phyloP scores from a whole-genome alignment of 306 rosid genomes.

The Acacia confusa region DNA sequence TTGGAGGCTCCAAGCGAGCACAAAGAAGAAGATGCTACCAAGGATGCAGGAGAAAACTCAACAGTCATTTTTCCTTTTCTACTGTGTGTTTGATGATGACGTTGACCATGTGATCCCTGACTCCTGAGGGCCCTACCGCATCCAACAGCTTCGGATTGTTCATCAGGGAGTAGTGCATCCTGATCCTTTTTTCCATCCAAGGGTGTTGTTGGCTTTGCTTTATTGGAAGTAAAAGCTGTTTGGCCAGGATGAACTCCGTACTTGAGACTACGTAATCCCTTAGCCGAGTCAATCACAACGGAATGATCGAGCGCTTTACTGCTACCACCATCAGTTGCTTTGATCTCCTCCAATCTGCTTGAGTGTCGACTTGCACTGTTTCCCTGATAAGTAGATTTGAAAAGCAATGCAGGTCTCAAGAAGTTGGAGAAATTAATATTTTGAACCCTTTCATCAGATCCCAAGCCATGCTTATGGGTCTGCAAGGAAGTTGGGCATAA shows the following conservation, averaged over 20 bases:
- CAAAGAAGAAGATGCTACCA: constrained; percentile 35
- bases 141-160: constrained; percentile 33
- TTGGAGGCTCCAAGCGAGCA: constrained; percentile 58
- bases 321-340: background rate
- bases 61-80: constrained; percentile 24
- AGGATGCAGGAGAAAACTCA: background rate
- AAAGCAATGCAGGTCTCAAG: constrained; percentile 26
- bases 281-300: constrained; percentile 24
- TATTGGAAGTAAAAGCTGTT: background rate
- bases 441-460: constrained; percentile 16
- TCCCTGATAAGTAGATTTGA: constrained; percentile 22
- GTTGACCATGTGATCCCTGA: constrained; percentile 9
- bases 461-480: constrained; percentile 16
- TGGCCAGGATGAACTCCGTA: constrained; percentile 14
- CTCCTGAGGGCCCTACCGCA: background rate
- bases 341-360: constrained; percentile 21
- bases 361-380: constrained; percentile 11
- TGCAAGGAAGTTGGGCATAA: constrained; percentile 25
- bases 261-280: constrained; percentile 17
- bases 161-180: constrained; percentile 25
- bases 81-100: constrained; percentile 17
- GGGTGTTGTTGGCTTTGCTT: background rate
- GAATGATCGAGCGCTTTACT: background rate
- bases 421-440: constrained; percentile 43
- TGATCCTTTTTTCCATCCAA: constrained; percentile 27